Percentiles rank a stretch among this genome's conserved stretches.
Conservation (phyloP, 2,329 filamentous ascomycete genomes). For the Phialophora tarda region DNA sequence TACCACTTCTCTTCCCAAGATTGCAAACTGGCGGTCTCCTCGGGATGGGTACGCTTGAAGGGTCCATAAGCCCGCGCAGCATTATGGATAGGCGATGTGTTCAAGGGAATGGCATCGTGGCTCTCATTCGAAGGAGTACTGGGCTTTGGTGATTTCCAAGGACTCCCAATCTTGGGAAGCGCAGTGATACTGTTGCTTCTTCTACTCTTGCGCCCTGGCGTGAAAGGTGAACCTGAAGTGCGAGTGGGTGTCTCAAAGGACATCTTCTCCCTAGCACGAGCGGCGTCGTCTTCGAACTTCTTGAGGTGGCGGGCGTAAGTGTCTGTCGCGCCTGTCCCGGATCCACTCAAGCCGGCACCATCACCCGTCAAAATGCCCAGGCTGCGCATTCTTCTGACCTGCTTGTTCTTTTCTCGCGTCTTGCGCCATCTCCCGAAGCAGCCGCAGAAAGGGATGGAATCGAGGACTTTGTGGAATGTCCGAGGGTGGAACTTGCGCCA, state of each 20-base stretch:
- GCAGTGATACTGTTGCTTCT: constrained; percentile 6
- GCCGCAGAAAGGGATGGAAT: constrained; percentile 6
- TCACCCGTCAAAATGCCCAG: constrained; percentile 19
- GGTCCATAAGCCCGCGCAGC: constrained; percentile 18
- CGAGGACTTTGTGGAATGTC: constrained; percentile 22
- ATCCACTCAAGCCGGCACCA: constrained; percentile 6
- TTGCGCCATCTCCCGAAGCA: constrained; percentile 19
- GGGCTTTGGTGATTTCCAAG: constrained; percentile 16
- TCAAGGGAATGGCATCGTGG: neutral
- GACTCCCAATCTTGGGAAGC: constrained; percentile 8
- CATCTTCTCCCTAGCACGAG: constrained; percentile 21
- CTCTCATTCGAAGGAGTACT: neutral
- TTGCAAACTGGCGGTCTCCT: constrained; percentile 29
- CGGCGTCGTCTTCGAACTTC: constrained; percentile 27
- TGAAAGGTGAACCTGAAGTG: neutral
- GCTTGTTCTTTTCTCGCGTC: constrained; percentile 19
- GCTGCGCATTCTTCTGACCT: constrained; percentile 8
- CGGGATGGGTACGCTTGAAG: constrained; percentile 16
- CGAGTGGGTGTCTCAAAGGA: constrained; percentile 19
- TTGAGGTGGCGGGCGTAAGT: constrained; percentile 24
- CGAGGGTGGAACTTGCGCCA: constrained; percentile 21
- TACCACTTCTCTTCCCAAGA: constrained; percentile 38
- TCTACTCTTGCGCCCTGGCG: constrained; percentile 3
- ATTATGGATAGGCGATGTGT: neutral
- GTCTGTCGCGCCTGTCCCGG: neutral